These are phyloP conservation scores for Leishmania major DNA, from an alignment of 208 protist species.

Conservation along the genomic window DNA sequence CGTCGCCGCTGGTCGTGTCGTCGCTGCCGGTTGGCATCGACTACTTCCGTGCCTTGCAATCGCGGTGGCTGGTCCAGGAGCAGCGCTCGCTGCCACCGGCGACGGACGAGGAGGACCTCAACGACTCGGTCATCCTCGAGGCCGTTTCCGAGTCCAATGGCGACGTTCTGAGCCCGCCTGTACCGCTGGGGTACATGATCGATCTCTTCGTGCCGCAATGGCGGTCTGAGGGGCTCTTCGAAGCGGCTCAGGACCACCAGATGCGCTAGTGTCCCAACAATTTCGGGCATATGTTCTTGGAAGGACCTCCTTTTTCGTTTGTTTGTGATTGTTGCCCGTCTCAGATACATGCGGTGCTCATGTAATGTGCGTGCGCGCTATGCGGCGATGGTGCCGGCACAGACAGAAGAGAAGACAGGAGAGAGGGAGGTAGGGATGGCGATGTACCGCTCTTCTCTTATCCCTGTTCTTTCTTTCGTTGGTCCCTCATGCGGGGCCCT, in stretches of 20 bases:
- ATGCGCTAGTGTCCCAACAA: not conserved
- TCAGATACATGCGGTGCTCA: not conserved
- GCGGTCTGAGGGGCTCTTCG: constrained; percentile 62
- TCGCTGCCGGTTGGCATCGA: constrained; percentile 51
- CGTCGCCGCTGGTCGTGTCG: constrained; percentile 5
- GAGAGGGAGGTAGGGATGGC: too few relatives aligned
- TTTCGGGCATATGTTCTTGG: not conserved
- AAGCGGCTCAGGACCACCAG: constrained; percentile 29
- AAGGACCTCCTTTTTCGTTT: not conserved
- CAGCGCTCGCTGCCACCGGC: constrained; percentile 27
- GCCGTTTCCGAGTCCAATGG: constrained; percentile 38
- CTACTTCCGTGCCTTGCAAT: constrained; percentile 56
- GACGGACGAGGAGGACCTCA: constrained; percentile 38
- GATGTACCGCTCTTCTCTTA: not conserved
- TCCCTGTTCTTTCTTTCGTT: not conserved
- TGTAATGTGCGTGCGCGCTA: not conserved
- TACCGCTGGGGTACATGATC: constrained; percentile 76
- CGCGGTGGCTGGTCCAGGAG: constrained; percentile 38
- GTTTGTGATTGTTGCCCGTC: not conserved
- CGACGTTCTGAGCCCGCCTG: constrained; percentile 45
- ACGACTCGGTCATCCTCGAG: constrained; percentile 50
- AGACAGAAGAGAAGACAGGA: not conserved
- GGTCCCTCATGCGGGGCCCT: not conserved
- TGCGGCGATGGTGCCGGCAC: not conserved
- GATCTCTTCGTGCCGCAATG: constrained; percentile 72